Evolutionary conservation across 306 rosid genomes (phyloP), one percentile per base, ranked within the genome.

Genomic region (Carpinus fangiana): DNA sequence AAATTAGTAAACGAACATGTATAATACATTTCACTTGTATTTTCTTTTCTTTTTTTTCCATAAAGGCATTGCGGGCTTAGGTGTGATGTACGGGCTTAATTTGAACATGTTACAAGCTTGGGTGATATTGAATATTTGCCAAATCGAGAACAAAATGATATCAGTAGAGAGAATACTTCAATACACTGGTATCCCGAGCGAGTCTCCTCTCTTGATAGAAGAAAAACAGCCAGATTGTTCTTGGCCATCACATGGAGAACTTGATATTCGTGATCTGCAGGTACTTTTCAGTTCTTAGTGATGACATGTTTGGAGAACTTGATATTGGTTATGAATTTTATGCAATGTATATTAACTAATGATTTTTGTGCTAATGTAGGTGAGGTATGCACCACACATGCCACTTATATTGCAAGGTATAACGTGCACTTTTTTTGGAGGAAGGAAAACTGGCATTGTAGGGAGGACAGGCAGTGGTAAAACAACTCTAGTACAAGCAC

Each of bases 111-210:
- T 87, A 75, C 94, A 90, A 85, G 82, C 85, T 64, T 46, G 62
- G 82, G 51, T 88, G 57, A 82, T 88, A 54, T 75, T 81, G 91
- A 76, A 41, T 64, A 85, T 88, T 74, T 88, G 91, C 83, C 71
- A 67, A 31, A 43, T 90, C 88, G 94, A 90, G 84, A 90, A 78
- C 74, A 87, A 50, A 65, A 90, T 92, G 45, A 92, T 92, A 84
- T 92, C 94, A 21, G 93, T 90, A 7, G 93, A 92, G 84, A 90
- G 94, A 82, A 79, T 92, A 60, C 84, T 88, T 66, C 95, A 92
- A 20, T 87, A 90, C 67, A 70, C 88, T 60, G 34, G 73, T 7
- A 73, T 86, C 36, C 87, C 89, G 12, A 87, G 86, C 64, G 97
- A 92, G 80, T 94, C 94, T 67, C 93, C 92, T 20, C 82, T 92